phyloP scores from a whole-genome alignment of 176 grass and related monocot species.

The Metroxylon sagu region DNA sequence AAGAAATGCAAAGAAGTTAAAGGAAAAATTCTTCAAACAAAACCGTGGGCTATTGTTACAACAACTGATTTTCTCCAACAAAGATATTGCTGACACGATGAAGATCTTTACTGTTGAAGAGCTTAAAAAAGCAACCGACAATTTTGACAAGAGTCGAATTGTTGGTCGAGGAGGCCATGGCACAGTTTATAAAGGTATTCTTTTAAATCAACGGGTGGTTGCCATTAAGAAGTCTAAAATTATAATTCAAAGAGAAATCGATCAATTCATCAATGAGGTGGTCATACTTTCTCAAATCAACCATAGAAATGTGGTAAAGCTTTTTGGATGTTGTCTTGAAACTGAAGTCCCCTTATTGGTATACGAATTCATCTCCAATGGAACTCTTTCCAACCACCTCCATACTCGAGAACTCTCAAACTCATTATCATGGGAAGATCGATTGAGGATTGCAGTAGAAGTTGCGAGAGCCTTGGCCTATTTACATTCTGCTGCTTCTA shows the following conservation, averaged over 20 bases:
- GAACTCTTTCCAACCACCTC: slow-evolving; percentile 37
- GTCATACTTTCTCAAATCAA: slow-evolving; percentile 49
- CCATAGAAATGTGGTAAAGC: slow-evolving; percentile 46
- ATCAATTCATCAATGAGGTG: slow-evolving; percentile 52
- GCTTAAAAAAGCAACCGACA: slow-evolving; percentile 42
- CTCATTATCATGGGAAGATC: slow-evolving; percentile 36
- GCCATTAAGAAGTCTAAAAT: slow-evolving; percentile 59
- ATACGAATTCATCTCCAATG: slow-evolving; percentile 60
- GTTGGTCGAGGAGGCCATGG: slow-evolving; percentile 41
- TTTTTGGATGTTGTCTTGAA: slow-evolving; percentile 50
- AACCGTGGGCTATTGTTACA: slow-evolving; percentile 38
- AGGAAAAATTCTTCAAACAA: slow-evolving; percentile 39
- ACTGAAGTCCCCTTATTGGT: slow-evolving; percentile 42
- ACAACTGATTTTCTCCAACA: slow-evolving; percentile 26
- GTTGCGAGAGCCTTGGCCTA: slow-evolving; percentile 31
- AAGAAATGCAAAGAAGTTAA: slow-evolving; percentile 1
- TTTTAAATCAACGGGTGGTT: slow-evolving; percentile 25
- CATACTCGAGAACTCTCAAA: not conserved
- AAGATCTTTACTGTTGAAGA: slow-evolving; percentile 33
- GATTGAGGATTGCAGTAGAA: slow-evolving; percentile 42
- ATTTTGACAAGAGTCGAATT: slow-evolving; percentile 31
- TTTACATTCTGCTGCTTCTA: slow-evolving; percentile 31
- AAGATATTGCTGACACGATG: slow-evolving; percentile 41
- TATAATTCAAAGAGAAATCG: slow-evolving; percentile 31
- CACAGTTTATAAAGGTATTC: slow-evolving; percentile 39